Evolutionary conservation across 2,329 filamentous ascomycete genomes (phyloP), one percentile per base, ranked within the genome.

Genomic region (Penicillium brasilianum): DNA sequence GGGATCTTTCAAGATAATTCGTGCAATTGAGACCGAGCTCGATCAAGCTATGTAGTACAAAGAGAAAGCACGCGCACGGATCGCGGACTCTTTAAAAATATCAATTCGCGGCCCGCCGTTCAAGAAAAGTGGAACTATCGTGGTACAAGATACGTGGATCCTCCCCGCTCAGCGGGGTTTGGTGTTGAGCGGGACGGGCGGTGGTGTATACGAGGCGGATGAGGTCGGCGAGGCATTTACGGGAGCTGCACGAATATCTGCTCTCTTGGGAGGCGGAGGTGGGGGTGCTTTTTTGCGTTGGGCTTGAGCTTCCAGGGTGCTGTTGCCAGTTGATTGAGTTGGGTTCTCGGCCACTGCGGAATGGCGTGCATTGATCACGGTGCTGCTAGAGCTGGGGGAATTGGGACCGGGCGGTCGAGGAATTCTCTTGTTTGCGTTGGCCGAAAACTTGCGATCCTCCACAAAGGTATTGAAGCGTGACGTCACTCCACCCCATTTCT

Each of bases 211-310:
- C 13, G 53, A 67, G 14, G 69, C 66, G 13, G 72, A 63, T 11
- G 68, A 66, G 13, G 66, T 65, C 9, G 68, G 58, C 13, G 69
- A 64, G 16, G 75, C 74, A 22, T 69, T 70, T 25, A 72, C 68
- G 43, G 73, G 68, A 30, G 69, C 71, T 9, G 75, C 75, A n/a
- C 78, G 75, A 60, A 85, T 72, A 36, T 77, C 79, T 46, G 79
- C 79, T 70, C 83, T 86, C 77, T 87, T 87, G 36, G 81, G 85
- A 1, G 85, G 86, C 3, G 86, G 85, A 16, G 86, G 82, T 4
- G 82, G 80, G 44, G 85, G 83, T 18, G 50, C 50, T 78, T 86
- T 85, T 62, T 74, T 78, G 41, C 70, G 66, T 54, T 66, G 66
- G 22, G 65, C 66, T 54, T 70, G 68, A 30, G 57, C 50, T 36